A percentile compares a stretch with the other conserved stretches of the same genome.
Evolutionary conservation across 805 yeast genomes (phyloP).

Genomic region (Starmerella davenportii): DNA sequence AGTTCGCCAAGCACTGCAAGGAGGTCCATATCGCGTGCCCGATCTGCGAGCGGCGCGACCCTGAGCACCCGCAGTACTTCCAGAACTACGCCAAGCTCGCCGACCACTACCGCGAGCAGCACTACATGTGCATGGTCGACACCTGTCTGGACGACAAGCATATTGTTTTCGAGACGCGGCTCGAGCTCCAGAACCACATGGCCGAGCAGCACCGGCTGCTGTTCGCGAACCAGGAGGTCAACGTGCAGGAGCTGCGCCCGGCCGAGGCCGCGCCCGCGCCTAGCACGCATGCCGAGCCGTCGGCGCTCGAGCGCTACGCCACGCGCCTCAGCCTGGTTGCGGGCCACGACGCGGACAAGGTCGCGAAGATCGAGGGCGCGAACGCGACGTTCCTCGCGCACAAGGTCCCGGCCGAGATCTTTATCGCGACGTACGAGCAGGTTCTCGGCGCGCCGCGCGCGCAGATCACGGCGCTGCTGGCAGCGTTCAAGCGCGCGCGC

Average conservation of each 20-base stretch:
- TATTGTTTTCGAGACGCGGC: constrained; percentile 74
- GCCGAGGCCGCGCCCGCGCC: background rate
- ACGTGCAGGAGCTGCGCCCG: background rate
- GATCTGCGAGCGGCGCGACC: constrained; percentile 53
- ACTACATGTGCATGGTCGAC: constrained; percentile 60
- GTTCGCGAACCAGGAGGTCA: constrained; percentile 23
- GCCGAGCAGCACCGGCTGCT: constrained; percentile 58
- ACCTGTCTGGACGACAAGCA: constrained; percentile 74
- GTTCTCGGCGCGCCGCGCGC: constrained; percentile 6
- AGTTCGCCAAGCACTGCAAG: constrained; percentile 62
- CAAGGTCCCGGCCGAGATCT: constrained; percentile 14
- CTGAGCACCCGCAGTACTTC: constrained; percentile 52
- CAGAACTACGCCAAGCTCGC: constrained; percentile 56
- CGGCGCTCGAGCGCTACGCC: constrained; percentile 6
- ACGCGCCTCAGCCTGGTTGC: constrained; percentile 19
- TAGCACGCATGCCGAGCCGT: background rate
- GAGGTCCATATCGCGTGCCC: constrained; percentile 76
- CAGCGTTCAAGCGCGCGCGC: constrained; percentile 8
- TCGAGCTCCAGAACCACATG: constrained; percentile 79
- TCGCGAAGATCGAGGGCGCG: constrained; percentile 13
- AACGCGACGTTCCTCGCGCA: constrained; percentile 12
- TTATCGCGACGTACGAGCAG: constrained; percentile 14
- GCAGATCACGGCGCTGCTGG: constrained; percentile 14
- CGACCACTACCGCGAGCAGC: constrained; percentile 54
- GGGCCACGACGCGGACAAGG: constrained; percentile 20